Evolutionary conservation across 495 filamentous ascomycete genomes (phyloP).

Genomic region (Tuber aestivum): DNA sequence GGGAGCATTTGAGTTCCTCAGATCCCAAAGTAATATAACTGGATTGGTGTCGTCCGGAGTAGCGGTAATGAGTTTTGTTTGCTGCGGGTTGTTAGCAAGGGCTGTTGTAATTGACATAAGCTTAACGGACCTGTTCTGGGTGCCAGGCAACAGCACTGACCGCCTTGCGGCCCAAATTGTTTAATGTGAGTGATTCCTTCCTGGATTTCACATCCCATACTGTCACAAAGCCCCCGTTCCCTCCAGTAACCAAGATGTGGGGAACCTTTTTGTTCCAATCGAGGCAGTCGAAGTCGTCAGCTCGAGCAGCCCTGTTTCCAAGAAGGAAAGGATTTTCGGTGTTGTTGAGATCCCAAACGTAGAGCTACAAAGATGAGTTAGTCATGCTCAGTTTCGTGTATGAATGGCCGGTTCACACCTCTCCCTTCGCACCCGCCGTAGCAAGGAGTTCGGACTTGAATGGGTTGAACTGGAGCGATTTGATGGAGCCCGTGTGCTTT

Average conservation of each 20-base stretch:
- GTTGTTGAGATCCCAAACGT: constrained; percentile 89
- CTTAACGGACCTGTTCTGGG: constrained; percentile 56
- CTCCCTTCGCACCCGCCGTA: constrained; percentile 87
- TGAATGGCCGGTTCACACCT: constrained; percentile 46
- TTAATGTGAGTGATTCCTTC: constrained; percentile 90
- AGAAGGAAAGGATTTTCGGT: constrained; percentile 78
- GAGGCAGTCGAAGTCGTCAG: constrained; percentile 88
- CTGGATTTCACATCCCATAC: constrained; percentile 98
- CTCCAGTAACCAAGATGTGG: constrained; percentile 92
- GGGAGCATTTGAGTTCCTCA: constrained; percentile 91
- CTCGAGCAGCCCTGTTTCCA: constrained; percentile 76
- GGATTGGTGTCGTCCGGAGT: constrained; percentile 88
- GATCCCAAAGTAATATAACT: constrained; percentile 84
- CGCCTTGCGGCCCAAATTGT: constrained; percentile 83
- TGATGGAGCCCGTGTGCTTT: constrained; percentile 89
- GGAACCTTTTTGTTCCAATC: constrained; percentile 99
- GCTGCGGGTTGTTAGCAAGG: not conserved
- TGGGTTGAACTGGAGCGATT: constrained; percentile 97
- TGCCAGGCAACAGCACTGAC: constrained; percentile 97
- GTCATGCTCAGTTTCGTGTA: constrained; percentile 33
- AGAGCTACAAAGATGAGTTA: constrained; percentile 88
- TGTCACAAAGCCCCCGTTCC: constrained; percentile 89
- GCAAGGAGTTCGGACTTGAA: constrained; percentile 83
- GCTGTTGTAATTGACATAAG: constrained; percentile 32
- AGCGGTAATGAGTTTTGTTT: constrained; percentile 83